A percentile compares a stretch with the other conserved stretches of the same genome.
These are phyloP conservation scores for Hamigera avellanea DNA, from an alignment of 495 filamentous ascomycete species.

Conservation along the genomic window DNA sequence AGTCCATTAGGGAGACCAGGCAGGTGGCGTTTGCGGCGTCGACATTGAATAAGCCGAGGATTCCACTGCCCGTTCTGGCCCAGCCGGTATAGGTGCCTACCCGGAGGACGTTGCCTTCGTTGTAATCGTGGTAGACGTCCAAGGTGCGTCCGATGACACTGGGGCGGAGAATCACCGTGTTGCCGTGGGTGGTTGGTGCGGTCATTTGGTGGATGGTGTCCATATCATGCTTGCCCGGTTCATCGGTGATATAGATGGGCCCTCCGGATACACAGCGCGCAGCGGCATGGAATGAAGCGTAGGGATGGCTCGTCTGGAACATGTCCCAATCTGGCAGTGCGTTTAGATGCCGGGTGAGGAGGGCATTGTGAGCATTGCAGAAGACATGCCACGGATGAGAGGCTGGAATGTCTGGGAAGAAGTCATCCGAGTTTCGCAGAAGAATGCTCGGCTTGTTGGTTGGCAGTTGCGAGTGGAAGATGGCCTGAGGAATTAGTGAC, in stretches of 20 bases:
- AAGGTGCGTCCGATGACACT: slow-evolving; percentile 56
- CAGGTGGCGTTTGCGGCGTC: slow-evolving; percentile 44
- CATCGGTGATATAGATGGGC: slow-evolving; percentile 87
- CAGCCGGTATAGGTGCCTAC: slow-evolving; percentile 61
- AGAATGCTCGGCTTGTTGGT: slow-evolving; percentile 55
- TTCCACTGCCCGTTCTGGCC: slow-evolving; percentile 54
- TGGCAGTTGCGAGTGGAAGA: slow-evolving; percentile 76
- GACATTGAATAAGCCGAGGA: slow-evolving; percentile 81
- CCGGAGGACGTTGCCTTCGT: slow-evolving; percentile 60
- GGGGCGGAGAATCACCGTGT: slow-evolving; percentile 67
- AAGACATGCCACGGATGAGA: slow-evolving; percentile 93
- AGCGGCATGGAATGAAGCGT: slow-evolving; percentile 74
- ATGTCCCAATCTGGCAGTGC: slow-evolving; percentile 95
- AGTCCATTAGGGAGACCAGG: slow-evolving; percentile 54
- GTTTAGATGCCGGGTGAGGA: slow-evolving; percentile 64
- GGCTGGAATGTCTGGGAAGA: slow-evolving; percentile 65
- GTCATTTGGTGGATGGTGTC: slow-evolving; percentile 69
- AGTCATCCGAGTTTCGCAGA: slow-evolving; percentile 88
- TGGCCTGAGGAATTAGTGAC: slow-evolving; percentile 70
- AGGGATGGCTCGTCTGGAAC: slow-evolving; percentile 83
- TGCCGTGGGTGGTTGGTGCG: slow-evolving; percentile 49
- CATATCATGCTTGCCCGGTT: slow-evolving; percentile 68
- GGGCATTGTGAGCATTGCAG: slow-evolving; percentile 82
- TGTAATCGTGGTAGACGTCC: slow-evolving; percentile 62
- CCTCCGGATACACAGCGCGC: slow-evolving; percentile 84